Conservation (phyloP, 2,329 filamentous ascomycete species). For the Alternaria viburni region DNA sequence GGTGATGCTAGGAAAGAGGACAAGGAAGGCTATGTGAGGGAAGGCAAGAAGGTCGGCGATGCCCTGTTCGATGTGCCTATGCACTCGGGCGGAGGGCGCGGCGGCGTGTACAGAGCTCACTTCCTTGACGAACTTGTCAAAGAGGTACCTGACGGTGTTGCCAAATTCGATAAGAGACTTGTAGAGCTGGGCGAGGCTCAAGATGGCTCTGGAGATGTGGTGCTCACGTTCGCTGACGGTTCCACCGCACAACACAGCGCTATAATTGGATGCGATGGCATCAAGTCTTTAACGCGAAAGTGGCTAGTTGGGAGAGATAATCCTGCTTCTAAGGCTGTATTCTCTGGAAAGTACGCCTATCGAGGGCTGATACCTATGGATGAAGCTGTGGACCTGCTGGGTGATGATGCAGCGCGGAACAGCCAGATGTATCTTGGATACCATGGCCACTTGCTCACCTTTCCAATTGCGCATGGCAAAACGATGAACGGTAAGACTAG, state of each 20-base stretch:
- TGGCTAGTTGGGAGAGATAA: slow-evolving; percentile 59
- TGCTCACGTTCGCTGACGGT: slow-evolving; percentile 56
- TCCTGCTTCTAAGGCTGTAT: slow-evolving; percentile 56
- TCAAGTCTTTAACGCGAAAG: slow-evolving; percentile 64
- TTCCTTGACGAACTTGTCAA: slow-evolving; percentile 60
- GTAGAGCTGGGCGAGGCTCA: slow-evolving; percentile 34
- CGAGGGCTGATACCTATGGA: slow-evolving; percentile 68
- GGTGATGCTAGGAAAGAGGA: slow-evolving; percentile 41
- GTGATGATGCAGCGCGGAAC: slow-evolving; percentile 58
- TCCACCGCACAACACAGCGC: slow-evolving; percentile 54
- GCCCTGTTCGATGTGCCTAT: slow-evolving; percentile 37
- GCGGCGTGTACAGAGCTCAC: slow-evolving; percentile 56
- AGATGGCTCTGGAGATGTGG: slow-evolving; percentile 43
- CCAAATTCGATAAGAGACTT: slow-evolving; percentile 53
- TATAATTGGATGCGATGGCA: slow-evolving; percentile 70
- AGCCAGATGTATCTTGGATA: slow-evolving; percentile 66
- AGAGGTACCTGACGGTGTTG: slow-evolving; percentile 53
- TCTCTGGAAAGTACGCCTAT: slow-evolving; percentile 67
- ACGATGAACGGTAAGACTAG: slow-evolving; percentile 60
- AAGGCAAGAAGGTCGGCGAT: slow-evolving; percentile 40
- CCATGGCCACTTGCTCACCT: slow-evolving; percentile 66
- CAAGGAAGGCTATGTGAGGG: slow-evolving; percentile 35
- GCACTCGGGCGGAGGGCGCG: slow-evolving; percentile 33
- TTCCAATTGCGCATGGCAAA: slow-evolving; percentile 65
- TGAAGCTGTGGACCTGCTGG: slow-evolving; percentile 57